Conservation (phyloP, 1,284 basidiomycete species). For the Wolfiporia cocos region DNA sequence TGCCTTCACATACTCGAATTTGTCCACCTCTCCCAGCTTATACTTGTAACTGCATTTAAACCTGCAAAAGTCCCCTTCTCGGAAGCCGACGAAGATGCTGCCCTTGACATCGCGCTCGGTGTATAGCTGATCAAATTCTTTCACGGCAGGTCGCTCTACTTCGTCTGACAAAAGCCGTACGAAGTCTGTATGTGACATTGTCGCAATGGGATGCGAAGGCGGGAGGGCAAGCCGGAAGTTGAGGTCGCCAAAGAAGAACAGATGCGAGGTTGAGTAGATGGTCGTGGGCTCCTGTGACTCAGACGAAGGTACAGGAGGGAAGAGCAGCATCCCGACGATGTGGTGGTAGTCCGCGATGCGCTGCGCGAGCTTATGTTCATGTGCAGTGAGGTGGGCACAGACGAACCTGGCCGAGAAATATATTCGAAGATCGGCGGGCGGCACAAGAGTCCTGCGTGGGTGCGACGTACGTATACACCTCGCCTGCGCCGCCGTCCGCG, state of each 20-base stretch:
- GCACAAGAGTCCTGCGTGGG: no score
- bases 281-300: slow-evolving; percentile 42
- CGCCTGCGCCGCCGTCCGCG: slow-evolving; percentile 51
- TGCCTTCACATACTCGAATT: slow-evolving; percentile 60
- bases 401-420: slow-evolving; percentile 67
- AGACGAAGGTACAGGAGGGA: slow-evolving; percentile 48
- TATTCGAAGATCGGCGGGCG: no score
- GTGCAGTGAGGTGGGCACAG: slow-evolving; percentile 86
- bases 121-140: slow-evolving; percentile 74
- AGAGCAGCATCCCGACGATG: slow-evolving; percentile 81
- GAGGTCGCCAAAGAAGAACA: slow-evolving; percentile 86
- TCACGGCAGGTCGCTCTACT: slow-evolving; percentile 54
- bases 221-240: slow-evolving; percentile 73
- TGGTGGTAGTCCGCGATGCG: slow-evolving; percentile 79
- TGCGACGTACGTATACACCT: slow-evolving; percentile 78
- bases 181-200: slow-evolving; percentile 29
- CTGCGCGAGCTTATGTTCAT: slow-evolving; percentile 65
- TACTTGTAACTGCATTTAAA: slow-evolving; percentile 94
- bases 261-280: slow-evolving; percentile 76
- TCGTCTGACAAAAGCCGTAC: slow-evolving; percentile 41
- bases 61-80: slow-evolving; percentile 78
- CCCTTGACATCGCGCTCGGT: slow-evolving; percentile 54
- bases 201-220: slow-evolving; percentile 36
- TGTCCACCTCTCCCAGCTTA: slow-evolving; percentile 69
- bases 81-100: slow-evolving; percentile 63